Conservation (phyloP, 2,329 filamentous ascomycete species). For the Allantophomopsis lycopodina region DNA sequence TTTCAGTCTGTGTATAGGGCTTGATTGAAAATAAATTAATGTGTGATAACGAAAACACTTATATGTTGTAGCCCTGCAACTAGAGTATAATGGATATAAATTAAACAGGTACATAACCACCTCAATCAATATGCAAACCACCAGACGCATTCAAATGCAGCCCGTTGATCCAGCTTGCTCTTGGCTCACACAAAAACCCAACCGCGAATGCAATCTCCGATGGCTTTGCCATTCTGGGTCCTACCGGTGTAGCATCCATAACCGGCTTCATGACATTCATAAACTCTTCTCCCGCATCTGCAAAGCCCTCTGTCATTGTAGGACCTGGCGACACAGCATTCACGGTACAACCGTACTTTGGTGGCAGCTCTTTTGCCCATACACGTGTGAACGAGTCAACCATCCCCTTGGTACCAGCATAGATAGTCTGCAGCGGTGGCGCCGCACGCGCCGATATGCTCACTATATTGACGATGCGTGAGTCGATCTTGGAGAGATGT, state of each 20-base stretch:
- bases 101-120: background rate
- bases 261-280: constrained; percentile 26
- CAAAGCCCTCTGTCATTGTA: constrained; percentile 23
- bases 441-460: constrained; percentile 21
- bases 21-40: too few species aligned
- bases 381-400: constrained; percentile 29
- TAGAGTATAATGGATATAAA: too few species aligned
- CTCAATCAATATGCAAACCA: constrained; percentile 12
- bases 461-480: constrained; percentile 29
- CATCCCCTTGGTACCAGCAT: constrained; percentile 34
- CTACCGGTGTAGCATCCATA: constrained; percentile 28
- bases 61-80: too few species aligned
- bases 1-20: too few species aligned
- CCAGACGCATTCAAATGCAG: constrained; percentile 20
- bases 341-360: constrained; percentile 29
- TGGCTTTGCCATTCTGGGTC: constrained; percentile 24
- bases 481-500: constrained; percentile 20
- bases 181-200: constrained; percentile 27
- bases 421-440: constrained; percentile 27
- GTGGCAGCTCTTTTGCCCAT: constrained; percentile 27
- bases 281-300: constrained; percentile 21
- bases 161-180: constrained; percentile 33
- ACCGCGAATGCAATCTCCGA: constrained; percentile 33
- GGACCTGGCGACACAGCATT: constrained; percentile 29
- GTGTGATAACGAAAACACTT: too few species aligned